Conservation (phyloP, 1,284 basidiomycete genomes). For the Porodaedalea pini region DNA sequence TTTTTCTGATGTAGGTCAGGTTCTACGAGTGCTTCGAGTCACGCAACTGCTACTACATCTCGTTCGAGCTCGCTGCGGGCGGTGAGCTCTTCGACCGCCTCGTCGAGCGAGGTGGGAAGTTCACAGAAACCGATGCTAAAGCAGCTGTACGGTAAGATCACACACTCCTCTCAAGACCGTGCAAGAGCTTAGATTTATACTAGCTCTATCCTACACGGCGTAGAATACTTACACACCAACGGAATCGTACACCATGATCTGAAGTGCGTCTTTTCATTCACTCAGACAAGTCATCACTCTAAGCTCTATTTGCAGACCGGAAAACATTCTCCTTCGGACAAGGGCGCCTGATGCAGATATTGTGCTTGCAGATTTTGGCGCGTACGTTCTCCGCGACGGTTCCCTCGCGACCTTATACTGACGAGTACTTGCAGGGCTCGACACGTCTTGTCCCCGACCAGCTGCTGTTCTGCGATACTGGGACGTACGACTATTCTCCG, state of each 20-base stretch:
- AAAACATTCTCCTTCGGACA: constrained; percentile 17
- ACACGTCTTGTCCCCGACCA: constrained; percentile 11
- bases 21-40: constrained; percentile 94
- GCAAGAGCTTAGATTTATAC: no score
- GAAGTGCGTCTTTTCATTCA: constrained; percentile 6
- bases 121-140: constrained; percentile 16
- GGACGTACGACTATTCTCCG: constrained; percentile 20
- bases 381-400: constrained; percentile 5
- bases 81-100: constrained; percentile 90
- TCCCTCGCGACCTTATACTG: background rate
- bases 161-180: no score
- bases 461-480: constrained; percentile 17
- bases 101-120: constrained; percentile 41
- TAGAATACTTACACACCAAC: constrained; percentile 17
- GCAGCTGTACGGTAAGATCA: constrained; percentile 15
- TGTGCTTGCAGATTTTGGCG: constrained; percentile 18
- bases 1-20: constrained; percentile 37
- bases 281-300: background rate
- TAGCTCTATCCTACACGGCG: constrained; percentile 18
- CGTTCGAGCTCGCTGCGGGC: constrained; percentile 87
- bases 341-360: constrained; percentile 15
- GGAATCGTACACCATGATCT: constrained; percentile 19
- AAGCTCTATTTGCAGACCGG: constrained; percentile 1
- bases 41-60: constrained; percentile 84
- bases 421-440: constrained; percentile 4